Conservation (phyloP, 1,284 basidiomycete genomes). For the Coniferiporia weirii region DNA sequence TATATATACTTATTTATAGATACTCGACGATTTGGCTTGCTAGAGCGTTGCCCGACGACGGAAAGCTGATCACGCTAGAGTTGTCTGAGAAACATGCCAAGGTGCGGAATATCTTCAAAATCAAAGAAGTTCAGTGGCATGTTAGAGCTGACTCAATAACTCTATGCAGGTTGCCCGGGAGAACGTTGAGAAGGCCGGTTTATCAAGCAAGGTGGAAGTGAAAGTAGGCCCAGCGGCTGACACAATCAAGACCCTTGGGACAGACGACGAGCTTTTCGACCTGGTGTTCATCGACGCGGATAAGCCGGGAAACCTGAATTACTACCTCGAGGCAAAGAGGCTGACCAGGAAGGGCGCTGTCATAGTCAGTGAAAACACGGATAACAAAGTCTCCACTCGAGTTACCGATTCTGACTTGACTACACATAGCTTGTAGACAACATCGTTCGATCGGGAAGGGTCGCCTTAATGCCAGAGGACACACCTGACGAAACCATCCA, state of each 20-base stretch:
- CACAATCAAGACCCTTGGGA: conserved; percentile 22
- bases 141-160: background rate
- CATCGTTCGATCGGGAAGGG: conserved; percentile 46
- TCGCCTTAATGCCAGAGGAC: conserved; percentile 36
- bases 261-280: conserved; percentile 26
- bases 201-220: conserved; percentile 24
- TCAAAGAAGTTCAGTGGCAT: background rate
- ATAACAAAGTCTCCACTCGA: background rate
- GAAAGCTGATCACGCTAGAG: conserved; percentile 47
- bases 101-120: conserved; percentile 29
- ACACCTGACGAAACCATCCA: conserved; percentile 32
- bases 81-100: conserved; percentile 43
- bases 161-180: conserved; percentile 24
- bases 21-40: conserved; percentile 61
- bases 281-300: conserved; percentile 31
- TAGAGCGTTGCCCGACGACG: conserved; percentile 48
- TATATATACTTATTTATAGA: conserved; percentile 29
- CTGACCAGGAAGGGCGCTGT: conserved; percentile 24
- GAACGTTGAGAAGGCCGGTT: conserved; percentile 25
- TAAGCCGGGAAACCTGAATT: conserved; percentile 24
- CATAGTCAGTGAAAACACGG: conserved; percentile 20
- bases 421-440: conserved; percentile 52
- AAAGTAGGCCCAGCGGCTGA: conserved; percentile 26
- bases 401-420: background rate
- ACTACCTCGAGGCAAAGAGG: conserved; percentile 26